Conservation (phyloP, 1,284 basidiomycete species). For the Termitomyces sp. region DNA sequence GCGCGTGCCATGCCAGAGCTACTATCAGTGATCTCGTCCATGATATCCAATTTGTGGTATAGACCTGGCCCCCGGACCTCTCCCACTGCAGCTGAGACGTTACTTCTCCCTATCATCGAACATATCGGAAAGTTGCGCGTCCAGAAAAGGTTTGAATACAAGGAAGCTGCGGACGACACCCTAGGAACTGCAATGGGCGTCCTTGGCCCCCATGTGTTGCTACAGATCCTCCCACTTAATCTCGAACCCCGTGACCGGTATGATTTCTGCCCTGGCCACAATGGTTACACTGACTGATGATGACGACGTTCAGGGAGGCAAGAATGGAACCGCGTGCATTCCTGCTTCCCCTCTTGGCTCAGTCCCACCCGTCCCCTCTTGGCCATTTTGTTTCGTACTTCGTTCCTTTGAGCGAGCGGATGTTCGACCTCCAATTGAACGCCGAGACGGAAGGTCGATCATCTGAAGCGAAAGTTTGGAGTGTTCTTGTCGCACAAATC, state of each 20-base stretch:
- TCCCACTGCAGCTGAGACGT: conserved; percentile 63
- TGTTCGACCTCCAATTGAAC: conserved; percentile 84
- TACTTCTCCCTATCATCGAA: conserved; percentile 72
- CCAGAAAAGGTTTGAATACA: conserved; percentile 85
- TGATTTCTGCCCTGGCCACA: conserved; percentile 21
- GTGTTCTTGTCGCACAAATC: conserved; percentile 86
- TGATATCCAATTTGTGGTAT: conserved; percentile 43
- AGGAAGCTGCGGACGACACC: conserved; percentile 82
- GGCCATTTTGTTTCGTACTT: conserved; percentile 87
- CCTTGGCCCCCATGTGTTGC: conserved; percentile 79
- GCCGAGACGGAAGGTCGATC: conserved; percentile 67
- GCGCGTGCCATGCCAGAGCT: conserved; percentile 71
- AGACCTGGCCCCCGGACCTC: conserved; percentile 26
- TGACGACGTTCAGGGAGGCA: conserved; percentile 39
- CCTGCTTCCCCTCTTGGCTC: conserved; percentile 86
- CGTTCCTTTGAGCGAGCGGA: conserved; percentile 88
- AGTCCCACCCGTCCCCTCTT: conserved; percentile 77
- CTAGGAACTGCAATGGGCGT: conserved; percentile 82
- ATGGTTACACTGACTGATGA: conserved; percentile 1
- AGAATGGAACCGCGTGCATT: conserved; percentile 79
- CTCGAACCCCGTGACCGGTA: conserved; percentile 78
- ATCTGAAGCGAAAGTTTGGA: conserved; percentile 92
- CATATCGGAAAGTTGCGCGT: conserved; percentile 74
- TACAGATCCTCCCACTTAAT: conserved; percentile 80
- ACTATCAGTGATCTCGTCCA: conserved; percentile 55